Conservation (phyloP, 2,329 filamentous ascomycete species). For the Magnaporthales sp. region DNA sequence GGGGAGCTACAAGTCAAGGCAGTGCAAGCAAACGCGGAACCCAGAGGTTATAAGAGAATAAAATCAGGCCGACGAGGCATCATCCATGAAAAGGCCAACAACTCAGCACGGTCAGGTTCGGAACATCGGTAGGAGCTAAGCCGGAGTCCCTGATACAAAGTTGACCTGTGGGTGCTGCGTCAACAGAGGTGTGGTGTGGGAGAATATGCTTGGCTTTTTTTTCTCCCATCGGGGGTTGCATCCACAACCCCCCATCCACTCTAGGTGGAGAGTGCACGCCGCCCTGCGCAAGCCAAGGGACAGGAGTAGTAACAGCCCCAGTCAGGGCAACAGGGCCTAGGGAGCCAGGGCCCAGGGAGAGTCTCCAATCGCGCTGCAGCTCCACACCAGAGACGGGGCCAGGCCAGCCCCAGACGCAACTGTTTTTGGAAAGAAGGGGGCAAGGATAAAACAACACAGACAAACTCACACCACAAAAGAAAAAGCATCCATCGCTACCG, state of each 20-base stretch:
- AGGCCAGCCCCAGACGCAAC: conserved; percentile 14
- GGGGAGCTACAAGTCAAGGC: conserved; percentile 31
- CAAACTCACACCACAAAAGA: conserved; percentile 15
- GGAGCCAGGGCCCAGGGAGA: conserved; percentile 23
- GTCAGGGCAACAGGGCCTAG: conserved; percentile 9
- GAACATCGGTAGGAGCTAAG: conserved; percentile 42
- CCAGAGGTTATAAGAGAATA: conserved; percentile 41
- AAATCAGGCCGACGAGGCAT: conserved; percentile 30
- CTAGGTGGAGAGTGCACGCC: conserved; percentile 10
- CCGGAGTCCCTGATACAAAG: conserved; percentile 40
- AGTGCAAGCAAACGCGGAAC: conserved; percentile 31
- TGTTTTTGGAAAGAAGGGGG: conserved; percentile 21
- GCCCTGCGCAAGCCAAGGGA: not conserved
- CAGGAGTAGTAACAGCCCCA: conserved; percentile 11
- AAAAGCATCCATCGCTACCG: not conserved
- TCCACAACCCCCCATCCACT: conserved; percentile 27
- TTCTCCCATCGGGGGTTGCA: conserved; percentile 22
- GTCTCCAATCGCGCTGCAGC: conserved; percentile 20
- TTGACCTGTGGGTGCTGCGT: conserved; percentile 23
- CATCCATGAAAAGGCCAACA: conserved; percentile 23
- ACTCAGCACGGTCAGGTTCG: conserved; percentile 34
- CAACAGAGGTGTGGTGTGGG: conserved; percentile 21
- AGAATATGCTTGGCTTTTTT: conserved; percentile 28
- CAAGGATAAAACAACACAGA: conserved; percentile 19
- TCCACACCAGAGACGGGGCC: conserved; percentile 19